A percentile compares a stretch with the other conserved stretches of the same genome.
phyloP scores from a whole-genome alignment of 2,329 filamentous ascomycete genomes.

The Colletotrichum sp. region DNA sequence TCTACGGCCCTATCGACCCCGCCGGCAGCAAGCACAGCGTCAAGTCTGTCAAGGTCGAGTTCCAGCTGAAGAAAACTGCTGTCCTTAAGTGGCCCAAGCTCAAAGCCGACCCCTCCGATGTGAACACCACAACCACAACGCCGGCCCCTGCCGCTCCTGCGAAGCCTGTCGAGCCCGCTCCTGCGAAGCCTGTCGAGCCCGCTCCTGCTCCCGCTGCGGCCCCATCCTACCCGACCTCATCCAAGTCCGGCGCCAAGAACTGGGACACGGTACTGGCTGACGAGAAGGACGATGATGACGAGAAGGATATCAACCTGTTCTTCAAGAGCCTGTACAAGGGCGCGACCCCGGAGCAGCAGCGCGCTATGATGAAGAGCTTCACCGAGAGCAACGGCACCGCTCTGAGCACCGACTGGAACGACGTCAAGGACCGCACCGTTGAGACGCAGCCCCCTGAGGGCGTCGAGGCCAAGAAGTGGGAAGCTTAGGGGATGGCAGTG shows the following conservation, averaged over 20 bases:
- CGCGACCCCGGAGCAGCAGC: slow-evolving; percentile 78
- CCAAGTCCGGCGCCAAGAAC: slow-evolving; percentile 81
- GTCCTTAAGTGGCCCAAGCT: slow-evolving; percentile 70
- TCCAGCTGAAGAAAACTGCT: slow-evolving; percentile 71
- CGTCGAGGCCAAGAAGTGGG: slow-evolving; percentile 77
- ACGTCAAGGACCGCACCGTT: slow-evolving; percentile 76
- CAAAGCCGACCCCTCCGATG: background rate
- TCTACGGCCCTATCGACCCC: slow-evolving; percentile 70
- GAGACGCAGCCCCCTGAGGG: slow-evolving; percentile 78
- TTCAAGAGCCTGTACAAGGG: slow-evolving; percentile 89
- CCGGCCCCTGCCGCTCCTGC: background rate
- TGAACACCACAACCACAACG: background rate
- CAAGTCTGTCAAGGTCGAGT: slow-evolving; percentile 80
- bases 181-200: background rate
- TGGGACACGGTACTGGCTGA: slow-evolving; percentile 77
- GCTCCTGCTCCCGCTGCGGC: slow-evolving; percentile 14
- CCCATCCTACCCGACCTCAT: slow-evolving; percentile 85
- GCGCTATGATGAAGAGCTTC: slow-evolving; percentile 98
- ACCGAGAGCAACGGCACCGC: slow-evolving; percentile 92
- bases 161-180: too few species aligned
- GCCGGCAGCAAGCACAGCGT: slow-evolving; percentile 66
- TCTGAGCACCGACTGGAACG: slow-evolving; percentile 89
- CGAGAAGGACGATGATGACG: slow-evolving; percentile 59
- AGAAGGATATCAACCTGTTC: slow-evolving; percentile 75
- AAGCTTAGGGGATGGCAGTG: background rate